These are phyloP conservation scores for Exophiala calicioides DNA, from an alignment of 2,329 filamentous ascomycete species.

Conservation along the genomic window DNA sequence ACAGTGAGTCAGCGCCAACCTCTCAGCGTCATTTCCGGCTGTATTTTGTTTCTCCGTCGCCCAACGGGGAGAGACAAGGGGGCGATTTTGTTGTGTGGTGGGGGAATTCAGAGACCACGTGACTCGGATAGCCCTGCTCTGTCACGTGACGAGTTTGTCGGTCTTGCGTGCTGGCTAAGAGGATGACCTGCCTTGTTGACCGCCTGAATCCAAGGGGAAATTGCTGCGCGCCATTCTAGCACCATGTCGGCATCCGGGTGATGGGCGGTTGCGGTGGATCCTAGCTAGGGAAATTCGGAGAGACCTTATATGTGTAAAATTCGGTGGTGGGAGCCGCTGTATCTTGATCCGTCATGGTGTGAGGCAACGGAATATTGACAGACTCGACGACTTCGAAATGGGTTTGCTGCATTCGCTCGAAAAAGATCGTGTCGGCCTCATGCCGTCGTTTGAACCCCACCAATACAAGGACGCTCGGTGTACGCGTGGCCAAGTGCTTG, in stretches of 20 bases:
- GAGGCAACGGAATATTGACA: slow-evolving; percentile 39
- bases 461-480: slow-evolving; percentile 54
- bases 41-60: neutral
- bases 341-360: slow-evolving; percentile 35
- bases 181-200: neutral
- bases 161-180: too few relatives aligned
- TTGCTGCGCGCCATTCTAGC: too few relatives aligned
- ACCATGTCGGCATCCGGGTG: too few relatives aligned
- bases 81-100: slow-evolving; percentile 5
- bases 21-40: slow-evolving; percentile 2
- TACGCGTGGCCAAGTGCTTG: slow-evolving; percentile 47
- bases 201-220: too few relatives aligned
- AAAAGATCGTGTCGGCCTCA: slow-evolving; percentile 66
- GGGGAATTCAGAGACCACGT: slow-evolving; percentile 14
- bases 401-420: slow-evolving; percentile 56
- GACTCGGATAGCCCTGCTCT: slow-evolving; percentile 6
- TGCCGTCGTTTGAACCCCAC: slow-evolving; percentile 69
- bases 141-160: too few relatives aligned
- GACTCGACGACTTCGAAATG: slow-evolving; percentile 39
- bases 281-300: too few relatives aligned
- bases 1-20: slow-evolving; percentile 5
- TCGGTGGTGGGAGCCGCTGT: slow-evolving; percentile 41
- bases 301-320: slow-evolving; percentile 33
- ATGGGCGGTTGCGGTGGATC: too few relatives aligned
- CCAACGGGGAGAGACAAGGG: neutral